These are phyloP conservation scores for Nicotiana knightiana DNA, from an alignment of 257 asterid species.

Conservation along the genomic window DNA sequence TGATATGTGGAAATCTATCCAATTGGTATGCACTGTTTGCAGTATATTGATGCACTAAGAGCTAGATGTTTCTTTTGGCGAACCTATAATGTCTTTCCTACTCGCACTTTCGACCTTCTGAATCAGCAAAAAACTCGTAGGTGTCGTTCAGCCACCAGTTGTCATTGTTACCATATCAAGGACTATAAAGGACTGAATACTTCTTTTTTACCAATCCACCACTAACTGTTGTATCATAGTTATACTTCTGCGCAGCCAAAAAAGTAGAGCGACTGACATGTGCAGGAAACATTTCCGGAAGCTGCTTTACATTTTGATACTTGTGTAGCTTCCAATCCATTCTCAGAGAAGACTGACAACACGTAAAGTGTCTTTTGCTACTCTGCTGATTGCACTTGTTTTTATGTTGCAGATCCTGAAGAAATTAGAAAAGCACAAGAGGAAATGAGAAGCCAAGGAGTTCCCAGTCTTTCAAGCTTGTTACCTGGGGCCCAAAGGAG, in stretches of 20 bases:
- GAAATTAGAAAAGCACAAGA: slow-evolving; percentile 92
- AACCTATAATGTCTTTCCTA: background rate
- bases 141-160: background rate
- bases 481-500: slow-evolving; percentile 76
- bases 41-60: background rate
- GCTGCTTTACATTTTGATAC: background rate
- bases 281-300: background rate
- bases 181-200: background rate
- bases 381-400: slow-evolving; percentile 10
- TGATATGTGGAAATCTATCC: background rate
- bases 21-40: background rate
- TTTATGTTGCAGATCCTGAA: slow-evolving; percentile 60
- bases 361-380: background rate
- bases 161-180: background rate
- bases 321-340: background rate
- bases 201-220: background rate
- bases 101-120: background rate
- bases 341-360: background rate
- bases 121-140: background rate
- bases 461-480: slow-evolving; percentile 73
- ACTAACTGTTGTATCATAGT: background rate
- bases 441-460: slow-evolving; percentile 97
- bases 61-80: background rate
- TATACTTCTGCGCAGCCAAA: background rate
- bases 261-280: background rate